A percentile compares a stretch with the other conserved stretches of the same genome.
Conservation (phyloP, 2,329 filamentous ascomycete genomes). For the Curvularia sp. region DNA sequence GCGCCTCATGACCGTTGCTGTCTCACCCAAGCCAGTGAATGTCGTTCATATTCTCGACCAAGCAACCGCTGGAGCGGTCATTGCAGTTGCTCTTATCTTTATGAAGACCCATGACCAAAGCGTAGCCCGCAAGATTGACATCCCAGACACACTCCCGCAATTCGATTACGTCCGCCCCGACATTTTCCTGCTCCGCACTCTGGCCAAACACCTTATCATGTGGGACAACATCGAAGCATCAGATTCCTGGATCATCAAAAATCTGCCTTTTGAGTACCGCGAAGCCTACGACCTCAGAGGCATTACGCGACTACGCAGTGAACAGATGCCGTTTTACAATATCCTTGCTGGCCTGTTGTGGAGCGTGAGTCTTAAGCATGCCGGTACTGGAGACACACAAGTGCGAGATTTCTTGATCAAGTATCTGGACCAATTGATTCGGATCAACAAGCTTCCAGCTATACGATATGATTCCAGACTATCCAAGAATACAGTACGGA, state of each 20-base stretch:
- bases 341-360: conserved; percentile 90
- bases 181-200: conserved; percentile 85
- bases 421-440: conserved; percentile 86
- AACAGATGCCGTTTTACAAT: conserved; percentile 90
- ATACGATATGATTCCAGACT: conserved; percentile 82
- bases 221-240: conserved; percentile 83
- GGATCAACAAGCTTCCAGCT: conserved; percentile 71
- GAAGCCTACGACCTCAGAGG: conserved; percentile 65
- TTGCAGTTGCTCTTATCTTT: conserved; percentile 89
- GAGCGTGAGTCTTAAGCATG: conserved; percentile 58
- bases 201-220: conserved; percentile 89
- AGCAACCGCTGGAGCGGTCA: conserved; percentile 89
- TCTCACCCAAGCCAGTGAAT: conserved; percentile 88
- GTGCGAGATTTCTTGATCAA: conserved; percentile 83
- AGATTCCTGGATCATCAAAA: conserved; percentile 76
- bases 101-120: conserved; percentile 94
- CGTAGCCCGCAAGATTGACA: conserved; percentile 88
- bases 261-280: conserved; percentile 75
- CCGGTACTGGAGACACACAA: conserved; percentile 61
- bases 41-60: conserved; percentile 92
- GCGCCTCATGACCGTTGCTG: conserved; percentile 82
- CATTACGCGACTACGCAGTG: conserved; percentile 72
- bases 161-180: conserved; percentile 97
- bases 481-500: conserved; percentile 80
- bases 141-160: conserved; percentile 86